A percentile compares a stretch with the other conserved stretches of the same genome.
phyloP scores from a whole-genome alignment of 1,139 yeast species.

The Suhomyces anneliseae region DNA sequence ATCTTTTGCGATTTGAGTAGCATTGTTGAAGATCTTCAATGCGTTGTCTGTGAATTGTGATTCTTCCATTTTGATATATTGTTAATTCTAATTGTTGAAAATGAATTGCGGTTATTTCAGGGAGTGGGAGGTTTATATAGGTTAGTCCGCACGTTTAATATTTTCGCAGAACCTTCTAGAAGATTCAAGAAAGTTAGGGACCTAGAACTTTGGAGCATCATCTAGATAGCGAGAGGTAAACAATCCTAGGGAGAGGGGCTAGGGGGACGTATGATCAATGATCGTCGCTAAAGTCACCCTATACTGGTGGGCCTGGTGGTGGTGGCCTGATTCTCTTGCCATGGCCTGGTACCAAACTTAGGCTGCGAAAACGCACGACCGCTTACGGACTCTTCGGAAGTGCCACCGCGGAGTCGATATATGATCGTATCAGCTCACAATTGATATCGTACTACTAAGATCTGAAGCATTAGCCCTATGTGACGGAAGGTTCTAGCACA shows the following conservation, averaged over 20 bases:
- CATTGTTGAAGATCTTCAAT: conserved; percentile 71
- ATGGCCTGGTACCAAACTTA: neutral
- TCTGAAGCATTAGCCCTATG: too few relatives aligned
- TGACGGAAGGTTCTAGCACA: too few relatives aligned
- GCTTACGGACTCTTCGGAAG: too few relatives aligned
- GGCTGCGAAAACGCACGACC: conserved; percentile 1
- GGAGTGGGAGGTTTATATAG: neutral
- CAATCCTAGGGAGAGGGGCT: neutral
- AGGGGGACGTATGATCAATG: neutral
- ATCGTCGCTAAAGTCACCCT: neutral
- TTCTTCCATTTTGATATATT: conserved; percentile 46
- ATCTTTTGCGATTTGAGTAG: conserved; percentile 79
- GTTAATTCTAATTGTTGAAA: neutral
- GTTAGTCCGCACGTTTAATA: neutral
- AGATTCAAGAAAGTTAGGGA: neutral
- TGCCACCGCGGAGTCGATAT: too few relatives aligned
- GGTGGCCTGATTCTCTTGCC: neutral
- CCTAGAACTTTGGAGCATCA: neutral
- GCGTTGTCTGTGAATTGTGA: conserved; percentile 94
- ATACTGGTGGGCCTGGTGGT: neutral
- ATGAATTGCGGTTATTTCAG: neutral
- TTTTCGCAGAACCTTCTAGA: conserved; percentile 8
- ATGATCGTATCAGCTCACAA: too few relatives aligned
- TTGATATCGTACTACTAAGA: too few relatives aligned
- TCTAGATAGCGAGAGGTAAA: neutral